A percentile compares a stretch with the other conserved stretches of the same genome.
Conservation (phyloP, 1,139 yeast genomes). For the Spathaspora sp. region DNA sequence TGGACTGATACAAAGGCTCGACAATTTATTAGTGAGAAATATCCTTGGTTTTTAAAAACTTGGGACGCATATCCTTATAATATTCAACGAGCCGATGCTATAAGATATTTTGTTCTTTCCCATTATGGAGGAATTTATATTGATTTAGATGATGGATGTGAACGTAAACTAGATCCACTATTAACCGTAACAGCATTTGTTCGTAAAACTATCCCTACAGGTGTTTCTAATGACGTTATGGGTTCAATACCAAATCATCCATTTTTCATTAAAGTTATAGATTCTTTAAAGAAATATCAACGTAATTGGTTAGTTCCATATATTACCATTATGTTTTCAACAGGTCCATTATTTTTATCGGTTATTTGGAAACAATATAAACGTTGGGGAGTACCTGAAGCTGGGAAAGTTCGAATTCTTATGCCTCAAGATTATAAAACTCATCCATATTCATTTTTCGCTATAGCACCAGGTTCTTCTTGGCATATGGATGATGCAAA, state of each 20-base stretch:
- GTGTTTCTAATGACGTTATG: constrained; percentile 91
- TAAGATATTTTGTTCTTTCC: constrained; percentile 77
- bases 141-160: constrained; percentile 89
- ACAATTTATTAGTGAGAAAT: constrained; percentile 72
- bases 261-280: constrained; percentile 70
- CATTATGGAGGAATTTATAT: constrained; percentile 91
- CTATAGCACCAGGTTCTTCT: constrained; percentile 75
- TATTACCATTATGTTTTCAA: constrained; percentile 87
- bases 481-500: constrained; percentile 90
- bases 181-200: constrained; percentile 82
- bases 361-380: constrained; percentile 87
- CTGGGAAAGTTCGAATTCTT: constrained; percentile 62
- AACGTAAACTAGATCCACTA: constrained; percentile 72
- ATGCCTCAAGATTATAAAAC: constrained; percentile 72
- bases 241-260: constrained; percentile 88
- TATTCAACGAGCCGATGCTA: constrained; percentile 91
- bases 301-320: constrained; percentile 81
- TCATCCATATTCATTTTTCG: constrained; percentile 59
- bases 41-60: constrained; percentile 81
- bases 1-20: constrained; percentile 91
- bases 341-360: constrained; percentile 87
- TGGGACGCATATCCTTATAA: constrained; percentile 79
- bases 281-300: constrained; percentile 61
- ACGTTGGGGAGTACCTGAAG: constrained; percentile 70
- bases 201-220: constrained; percentile 86